phyloP scores from a whole-genome alignment of 345 rosid species.

The Syzygium oleosum region DNA sequence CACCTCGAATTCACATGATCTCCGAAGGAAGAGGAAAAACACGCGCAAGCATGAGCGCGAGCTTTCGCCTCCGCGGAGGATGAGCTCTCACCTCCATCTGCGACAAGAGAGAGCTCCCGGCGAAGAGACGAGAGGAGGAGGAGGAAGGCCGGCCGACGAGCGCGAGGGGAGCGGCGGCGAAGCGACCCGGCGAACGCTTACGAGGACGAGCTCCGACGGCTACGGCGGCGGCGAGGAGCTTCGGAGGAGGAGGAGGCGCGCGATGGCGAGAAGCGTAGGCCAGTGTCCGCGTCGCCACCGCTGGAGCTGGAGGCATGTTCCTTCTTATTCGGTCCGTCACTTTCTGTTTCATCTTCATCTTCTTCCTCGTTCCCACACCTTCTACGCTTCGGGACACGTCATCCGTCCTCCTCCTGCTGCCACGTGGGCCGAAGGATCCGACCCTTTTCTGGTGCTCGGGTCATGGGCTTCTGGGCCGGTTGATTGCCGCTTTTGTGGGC shows the following conservation, averaged over 20 bases:
- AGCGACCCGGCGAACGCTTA: not conserved
- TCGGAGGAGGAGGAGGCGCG: not conserved
- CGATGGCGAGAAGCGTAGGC: not conserved
- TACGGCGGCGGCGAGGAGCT: not conserved
- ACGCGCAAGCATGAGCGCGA: not conserved
- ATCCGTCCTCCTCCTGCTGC: not conserved
- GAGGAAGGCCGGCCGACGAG: slow-evolving; percentile 2
- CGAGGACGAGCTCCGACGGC: not conserved
- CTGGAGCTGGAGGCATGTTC: not conserved
- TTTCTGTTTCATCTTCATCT: not conserved
- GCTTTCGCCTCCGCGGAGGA: not conserved
- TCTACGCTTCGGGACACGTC: not conserved
- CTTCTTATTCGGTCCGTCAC: not conserved
- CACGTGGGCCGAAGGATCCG: not conserved
- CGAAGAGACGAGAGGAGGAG: not conserved
- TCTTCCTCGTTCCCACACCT: not conserved
- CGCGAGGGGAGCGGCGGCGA: not conserved
- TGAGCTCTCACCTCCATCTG: slow-evolving; percentile 2
- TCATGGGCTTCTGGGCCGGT: not conserved
- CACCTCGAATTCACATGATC: not conserved
- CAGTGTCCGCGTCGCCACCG: not conserved
- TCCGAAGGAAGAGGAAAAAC: not conserved
- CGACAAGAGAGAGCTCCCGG: not conserved
- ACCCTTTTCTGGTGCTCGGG: not conserved
- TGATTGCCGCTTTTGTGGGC: not conserved